These are phyloP conservation scores for Mortierella sp. DNA, from an alignment of 371 early-diverging fungal species.

Conservation along the genomic window DNA sequence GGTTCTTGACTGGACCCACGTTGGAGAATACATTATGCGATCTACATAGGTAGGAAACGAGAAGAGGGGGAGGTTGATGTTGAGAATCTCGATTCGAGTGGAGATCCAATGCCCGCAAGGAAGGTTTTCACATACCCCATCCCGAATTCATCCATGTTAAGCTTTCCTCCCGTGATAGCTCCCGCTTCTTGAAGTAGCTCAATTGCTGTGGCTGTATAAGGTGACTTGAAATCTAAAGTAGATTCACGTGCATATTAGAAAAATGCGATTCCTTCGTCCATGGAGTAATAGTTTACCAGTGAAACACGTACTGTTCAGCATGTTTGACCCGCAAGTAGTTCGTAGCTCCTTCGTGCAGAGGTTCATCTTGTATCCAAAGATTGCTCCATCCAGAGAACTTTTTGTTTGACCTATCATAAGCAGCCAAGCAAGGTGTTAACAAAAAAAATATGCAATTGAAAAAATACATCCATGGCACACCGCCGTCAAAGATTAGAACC, in stretches of 20 bases:
- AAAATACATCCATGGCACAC: not conserved
- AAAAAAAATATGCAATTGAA: not conserved
- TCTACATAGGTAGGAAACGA: constrained; percentile 33
- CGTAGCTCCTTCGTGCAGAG: constrained; percentile 71
- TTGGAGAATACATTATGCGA: constrained; percentile 67
- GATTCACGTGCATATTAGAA: no score
- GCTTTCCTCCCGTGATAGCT: constrained; percentile 83
- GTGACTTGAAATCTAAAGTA: constrained; percentile 74
- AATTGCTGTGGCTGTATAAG: constrained; percentile 86
- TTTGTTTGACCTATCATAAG: constrained; percentile 25
- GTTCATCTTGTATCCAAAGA: constrained; percentile 82
- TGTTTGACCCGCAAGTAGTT: constrained; percentile 78
- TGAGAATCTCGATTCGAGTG: no score
- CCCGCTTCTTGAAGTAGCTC: constrained; percentile 73
- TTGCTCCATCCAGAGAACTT: constrained; percentile 68
- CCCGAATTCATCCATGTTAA: constrained; percentile 98
- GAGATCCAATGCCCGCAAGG: not conserved
- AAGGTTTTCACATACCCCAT: constrained; percentile 76
- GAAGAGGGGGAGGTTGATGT: not conserved
- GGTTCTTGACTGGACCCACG: constrained; percentile 68
- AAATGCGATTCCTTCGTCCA: not conserved
- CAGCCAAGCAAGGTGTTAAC: not conserved
- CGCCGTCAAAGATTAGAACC: not conserved
- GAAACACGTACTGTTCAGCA: constrained; percentile 67
- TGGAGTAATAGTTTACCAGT: not conserved